Base-by-base conservation (phyloP, 768 basidiomycete species). In the Podaxis rugospora region DNA sequence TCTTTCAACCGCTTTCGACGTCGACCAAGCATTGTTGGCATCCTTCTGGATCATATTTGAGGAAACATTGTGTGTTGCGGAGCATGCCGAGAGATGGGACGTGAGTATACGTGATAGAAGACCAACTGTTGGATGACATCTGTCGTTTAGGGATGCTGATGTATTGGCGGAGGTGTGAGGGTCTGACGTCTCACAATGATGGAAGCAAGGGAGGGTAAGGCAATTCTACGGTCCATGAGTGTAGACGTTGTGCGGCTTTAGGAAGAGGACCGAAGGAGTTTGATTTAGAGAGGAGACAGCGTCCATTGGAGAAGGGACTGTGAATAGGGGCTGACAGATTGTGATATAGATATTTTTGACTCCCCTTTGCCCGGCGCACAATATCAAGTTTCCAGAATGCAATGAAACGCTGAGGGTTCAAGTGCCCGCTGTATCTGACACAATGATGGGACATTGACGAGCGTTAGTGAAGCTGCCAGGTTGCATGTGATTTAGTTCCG, bases 401-500 rank as follows among this genome's bases (percentile, higher is more conserved):
- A 1, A 79, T 82, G 63, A 72, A 70, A 56, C 72, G 75, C 4
- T 75, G 87, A 3, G 74, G 76, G 57, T 71, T 83, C 53, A 66
- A 65, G 62, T 81, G 85, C 69, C 74, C 81, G 62, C 70, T 84
- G 1, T 85, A 82, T 70, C 74, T 85, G 42, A 85, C 83, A n/a
- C 82, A 83, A 85, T 66, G 84, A 85, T 36, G 83, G 82, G 21
- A 85, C 83, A 23, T 69, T 85, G 36, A 81, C 78, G 13, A 78
- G 72, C 3, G 82, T 80, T 4, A 68, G 72, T 0, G 71, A 80
- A 46, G 87, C 85, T 1, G 81, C 80, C 0, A 73, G 74, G 28
- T 74, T 88, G 40, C 87, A 87, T 2, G 83, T 89, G 66, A 0
- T 89, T 81, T 67, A 79, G 79, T 21, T 81, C 79, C 46, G 84